These are phyloP conservation scores for Diaporthe sp. DNA, from an alignment of 2,329 filamentous ascomycete species.

Conservation along the genomic window DNA sequence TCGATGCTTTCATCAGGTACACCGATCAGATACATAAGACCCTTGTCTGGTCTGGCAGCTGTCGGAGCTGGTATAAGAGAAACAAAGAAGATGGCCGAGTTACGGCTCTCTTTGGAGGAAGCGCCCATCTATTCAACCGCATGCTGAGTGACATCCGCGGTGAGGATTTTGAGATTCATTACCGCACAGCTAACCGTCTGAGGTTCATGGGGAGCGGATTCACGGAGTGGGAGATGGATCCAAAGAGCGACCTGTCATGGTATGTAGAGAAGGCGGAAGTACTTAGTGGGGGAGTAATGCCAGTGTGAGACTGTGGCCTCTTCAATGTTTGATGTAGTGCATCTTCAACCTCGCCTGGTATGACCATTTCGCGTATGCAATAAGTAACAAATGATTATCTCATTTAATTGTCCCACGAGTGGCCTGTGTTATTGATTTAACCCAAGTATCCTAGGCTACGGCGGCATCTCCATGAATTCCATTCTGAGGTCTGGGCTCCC, in stretches of 20 bases:
- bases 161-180: background rate
- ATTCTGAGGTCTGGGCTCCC: no score
- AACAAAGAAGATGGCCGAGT: background rate
- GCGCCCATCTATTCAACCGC: background rate
- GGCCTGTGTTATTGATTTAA: no score
- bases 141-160: background rate
- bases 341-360: no score
- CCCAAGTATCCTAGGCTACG: no score
- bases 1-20: background rate
- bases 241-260: background rate
- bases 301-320: no score
- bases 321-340: no score
- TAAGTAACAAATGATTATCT: no score
- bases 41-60: background rate
- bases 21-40: background rate
- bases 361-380: no score
- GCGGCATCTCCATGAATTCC: no score
- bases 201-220: background rate
- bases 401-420: no score
- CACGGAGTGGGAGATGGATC: background rate
- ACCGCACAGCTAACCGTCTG: background rate
- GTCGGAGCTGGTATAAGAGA: background rate
- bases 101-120: background rate
- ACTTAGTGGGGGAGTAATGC: no score
- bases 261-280: background rate